Evolutionary conservation across 148 eudicot species (phyloP).

Genomic region (Vaccinium corymbosum): DNA sequence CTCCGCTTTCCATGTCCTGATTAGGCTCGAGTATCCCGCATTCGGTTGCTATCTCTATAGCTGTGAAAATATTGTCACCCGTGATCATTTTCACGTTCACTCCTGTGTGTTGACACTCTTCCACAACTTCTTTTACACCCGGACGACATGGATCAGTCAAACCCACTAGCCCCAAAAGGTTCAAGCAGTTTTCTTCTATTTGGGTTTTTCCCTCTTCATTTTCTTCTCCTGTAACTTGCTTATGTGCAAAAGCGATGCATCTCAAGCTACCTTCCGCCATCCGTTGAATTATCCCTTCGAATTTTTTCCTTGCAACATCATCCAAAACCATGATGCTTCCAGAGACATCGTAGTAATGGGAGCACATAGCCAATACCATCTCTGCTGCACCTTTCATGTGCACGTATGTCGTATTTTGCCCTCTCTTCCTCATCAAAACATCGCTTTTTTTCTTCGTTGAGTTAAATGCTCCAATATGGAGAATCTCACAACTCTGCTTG

Average conservation of each 20-base stretch:
- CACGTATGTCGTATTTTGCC: neutral
- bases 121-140: constrained; percentile 7
- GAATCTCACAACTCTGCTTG: constrained; percentile 10
- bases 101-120: constrained; percentile 10
- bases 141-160: constrained; percentile 12
- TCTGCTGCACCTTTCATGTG: constrained; percentile 21
- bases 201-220: neutral
- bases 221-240: neutral
- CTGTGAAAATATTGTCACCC: constrained; percentile 15
- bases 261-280: constrained; percentile 12
- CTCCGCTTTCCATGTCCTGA: neutral
- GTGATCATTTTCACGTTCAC: constrained; percentile 21
- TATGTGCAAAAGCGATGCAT: constrained; percentile 27
- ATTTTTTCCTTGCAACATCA: neutral
- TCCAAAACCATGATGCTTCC: constrained; percentile 14
- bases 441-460: constrained; percentile 15
- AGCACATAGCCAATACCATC: neutral
- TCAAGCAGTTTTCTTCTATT: neutral
- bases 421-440: constrained; percentile 14
- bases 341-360: neutral
- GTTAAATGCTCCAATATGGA: constrained; percentile 9
- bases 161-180: constrained; percentile 18
- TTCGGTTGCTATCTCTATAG: constrained; percentile 20
- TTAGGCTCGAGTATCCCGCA: constrained; percentile 22
- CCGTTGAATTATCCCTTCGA: constrained; percentile 8